These are phyloP conservation scores for Pachyrhizus erosus DNA, from an alignment of 306 rosid species.

Conservation along the genomic window DNA sequence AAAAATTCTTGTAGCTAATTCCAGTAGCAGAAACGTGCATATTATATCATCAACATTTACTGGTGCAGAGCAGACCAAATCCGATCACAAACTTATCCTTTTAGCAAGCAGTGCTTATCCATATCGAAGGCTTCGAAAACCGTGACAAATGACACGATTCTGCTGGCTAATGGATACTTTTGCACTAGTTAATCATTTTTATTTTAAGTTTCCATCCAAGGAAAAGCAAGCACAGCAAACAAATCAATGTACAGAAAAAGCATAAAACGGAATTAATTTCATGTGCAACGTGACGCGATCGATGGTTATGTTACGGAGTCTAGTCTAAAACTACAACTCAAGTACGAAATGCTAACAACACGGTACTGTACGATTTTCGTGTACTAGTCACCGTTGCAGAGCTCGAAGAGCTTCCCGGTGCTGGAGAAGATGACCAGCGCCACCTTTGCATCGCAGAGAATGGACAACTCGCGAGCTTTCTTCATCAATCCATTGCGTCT, in stretches of 20 bases:
- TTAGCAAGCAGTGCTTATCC: not conserved
- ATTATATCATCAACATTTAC: not conserved
- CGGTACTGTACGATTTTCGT: not conserved
- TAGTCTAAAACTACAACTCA: not conserved
- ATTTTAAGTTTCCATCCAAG: not conserved
- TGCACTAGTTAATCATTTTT: not conserved
- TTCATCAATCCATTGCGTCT: slow-evolving; percentile 40
- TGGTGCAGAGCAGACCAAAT: not conserved
- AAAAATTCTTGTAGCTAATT: not conserved
- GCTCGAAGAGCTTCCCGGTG: slow-evolving; percentile 32
- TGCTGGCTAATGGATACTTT: not conserved
- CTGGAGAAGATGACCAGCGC: slow-evolving; percentile 33
- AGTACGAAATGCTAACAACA: no score
- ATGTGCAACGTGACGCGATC: not conserved
- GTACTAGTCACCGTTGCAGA: slow-evolving; percentile 31
- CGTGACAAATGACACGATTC: not conserved
- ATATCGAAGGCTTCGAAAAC: not conserved
- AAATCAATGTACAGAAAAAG: no score
- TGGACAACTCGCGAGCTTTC: slow-evolving; percentile 33
- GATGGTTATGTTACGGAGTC: no score
- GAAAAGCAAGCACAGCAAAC: slow-evolving; percentile 3
- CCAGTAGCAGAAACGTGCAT: not conserved
- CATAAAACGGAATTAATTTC: not conserved
- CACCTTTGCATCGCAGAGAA: slow-evolving; percentile 35
- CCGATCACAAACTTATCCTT: not conserved